phyloP scores from a whole-genome alignment of 2,329 filamentous ascomycete species.

The Aspergillus glaucus region DNA sequence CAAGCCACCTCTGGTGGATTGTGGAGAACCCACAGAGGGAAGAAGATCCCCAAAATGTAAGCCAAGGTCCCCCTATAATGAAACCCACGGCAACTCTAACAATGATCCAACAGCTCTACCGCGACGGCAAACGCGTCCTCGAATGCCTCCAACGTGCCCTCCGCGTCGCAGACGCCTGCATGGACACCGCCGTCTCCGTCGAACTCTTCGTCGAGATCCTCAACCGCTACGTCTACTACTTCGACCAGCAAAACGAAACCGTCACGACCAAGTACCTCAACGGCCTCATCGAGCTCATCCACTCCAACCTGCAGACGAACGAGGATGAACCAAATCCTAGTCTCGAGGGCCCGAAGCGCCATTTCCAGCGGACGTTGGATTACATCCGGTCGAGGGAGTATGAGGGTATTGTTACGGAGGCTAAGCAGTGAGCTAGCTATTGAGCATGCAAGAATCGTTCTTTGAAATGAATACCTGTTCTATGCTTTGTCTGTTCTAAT shows the following conservation, averaged over 20 bases:
- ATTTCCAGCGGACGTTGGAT: conserved; percentile 90
- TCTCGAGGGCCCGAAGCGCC: conserved; percentile 82
- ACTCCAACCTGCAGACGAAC: conserved; percentile 86
- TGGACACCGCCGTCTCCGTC: conserved; percentile 95
- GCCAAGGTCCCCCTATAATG: conserved; percentile 25
- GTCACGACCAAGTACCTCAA: conserved; percentile 98
- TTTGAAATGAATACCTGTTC: too few species aligned
- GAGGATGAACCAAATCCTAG: conserved; percentile 60
- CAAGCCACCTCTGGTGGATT: conserved; percentile 97
- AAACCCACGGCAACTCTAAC: conserved; percentile 3
- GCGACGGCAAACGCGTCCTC: conserved; percentile 92
- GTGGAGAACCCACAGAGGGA: conserved; percentile 75
- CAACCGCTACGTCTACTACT: conserved; percentile 98
- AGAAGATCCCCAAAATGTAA: conserved; percentile 71
- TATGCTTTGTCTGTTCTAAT: too few species aligned
- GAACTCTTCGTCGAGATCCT: conserved; percentile 98
- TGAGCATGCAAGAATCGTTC: background rate
- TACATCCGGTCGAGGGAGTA: conserved; percentile 90
- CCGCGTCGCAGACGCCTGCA: conserved; percentile 94
- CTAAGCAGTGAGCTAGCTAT: conserved; percentile 37
- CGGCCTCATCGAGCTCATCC: conserved; percentile 94
- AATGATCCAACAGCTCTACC: conserved; percentile 66
- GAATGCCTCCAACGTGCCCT: conserved; percentile 94
- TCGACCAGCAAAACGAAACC: conserved; percentile 97
- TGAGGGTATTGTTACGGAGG: conserved; percentile 75